These are phyloP conservation scores for Pestalotiopsis sp. DNA, from an alignment of 2,329 filamentous ascomycete genomes.

Conservation along the genomic window DNA sequence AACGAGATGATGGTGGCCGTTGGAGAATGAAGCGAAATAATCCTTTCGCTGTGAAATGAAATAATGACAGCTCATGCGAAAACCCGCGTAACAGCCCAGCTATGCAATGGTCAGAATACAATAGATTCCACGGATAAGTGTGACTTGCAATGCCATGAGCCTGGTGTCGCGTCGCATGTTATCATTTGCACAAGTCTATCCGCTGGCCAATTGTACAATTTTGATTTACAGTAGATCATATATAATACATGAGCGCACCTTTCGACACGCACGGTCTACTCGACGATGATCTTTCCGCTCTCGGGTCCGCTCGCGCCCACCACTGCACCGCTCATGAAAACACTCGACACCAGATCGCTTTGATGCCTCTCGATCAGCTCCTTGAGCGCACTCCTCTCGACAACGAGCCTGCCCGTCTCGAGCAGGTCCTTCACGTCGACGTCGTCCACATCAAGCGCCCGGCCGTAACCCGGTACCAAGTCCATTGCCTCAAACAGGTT, in stretches of 20 bases:
- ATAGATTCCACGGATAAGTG: neutral
- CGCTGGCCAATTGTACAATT: conserved; percentile 10
- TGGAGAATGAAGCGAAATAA: conserved; percentile 10
- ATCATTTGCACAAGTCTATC: neutral
- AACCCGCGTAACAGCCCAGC: neutral
- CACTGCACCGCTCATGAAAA: conserved; percentile 45
- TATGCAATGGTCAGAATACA: neutral
- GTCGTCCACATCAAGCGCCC: conserved; percentile 70
- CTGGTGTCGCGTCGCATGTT: too few relatives aligned
- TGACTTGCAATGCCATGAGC: too few relatives aligned
- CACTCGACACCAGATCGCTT: conserved; percentile 60
- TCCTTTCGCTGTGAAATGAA: conserved; percentile 10
- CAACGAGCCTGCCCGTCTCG: conserved; percentile 80
- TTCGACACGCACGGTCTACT: conserved; percentile 19
- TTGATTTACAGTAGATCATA: conserved; percentile 14
- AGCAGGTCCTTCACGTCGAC: conserved; percentile 96
- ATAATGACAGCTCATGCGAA: neutral
- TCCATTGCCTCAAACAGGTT: conserved; percentile 70
- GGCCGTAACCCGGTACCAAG: conserved; percentile 65
- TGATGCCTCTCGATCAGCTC: conserved; percentile 74
- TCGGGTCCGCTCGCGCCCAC: conserved; percentile 17
- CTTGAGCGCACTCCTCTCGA: conserved; percentile 81
- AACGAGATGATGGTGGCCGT: conserved; percentile 7
- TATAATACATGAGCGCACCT: conserved; percentile 10
- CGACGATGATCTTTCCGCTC: conserved; percentile 31